Conservation (phyloP, 2,329 filamentous ascomycete genomes). For the Talaromyces albobiverticillius region DNA sequence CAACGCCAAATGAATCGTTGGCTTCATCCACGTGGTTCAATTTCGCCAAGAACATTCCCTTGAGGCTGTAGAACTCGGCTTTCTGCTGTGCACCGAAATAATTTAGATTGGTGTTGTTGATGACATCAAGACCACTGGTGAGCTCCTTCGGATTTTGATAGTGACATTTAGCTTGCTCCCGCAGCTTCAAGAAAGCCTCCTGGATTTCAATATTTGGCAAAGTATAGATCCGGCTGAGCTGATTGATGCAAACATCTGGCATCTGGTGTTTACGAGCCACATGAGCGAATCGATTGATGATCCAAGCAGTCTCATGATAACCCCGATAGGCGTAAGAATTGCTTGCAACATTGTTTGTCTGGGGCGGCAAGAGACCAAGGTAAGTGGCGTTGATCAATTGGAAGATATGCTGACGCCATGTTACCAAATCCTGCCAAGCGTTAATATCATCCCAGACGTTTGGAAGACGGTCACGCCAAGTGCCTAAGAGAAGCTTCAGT, state of each 20-base stretch:
- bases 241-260: slow-evolving; percentile 94
- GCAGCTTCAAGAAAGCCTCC: slow-evolving; percentile 93
- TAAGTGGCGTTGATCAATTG: slow-evolving; percentile 95
- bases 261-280: slow-evolving; percentile 96
- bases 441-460: slow-evolving; percentile 99
- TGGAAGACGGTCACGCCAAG: slow-evolving; percentile 91
- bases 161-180: slow-evolving; percentile 98
- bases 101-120: slow-evolving; percentile 98
- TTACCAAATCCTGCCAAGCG: slow-evolving; percentile 98
- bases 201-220: slow-evolving; percentile 99
- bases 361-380: slow-evolving; percentile 74
- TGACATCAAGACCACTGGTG: slow-evolving; percentile 89
- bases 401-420: slow-evolving; percentile 99
- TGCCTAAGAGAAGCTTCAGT: slow-evolving; percentile 86
- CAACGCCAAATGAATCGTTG: slow-evolving; percentile 90
- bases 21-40: slow-evolving; percentile 86
- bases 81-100: slow-evolving; percentile 97
- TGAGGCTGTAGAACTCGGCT: slow-evolving; percentile 97
- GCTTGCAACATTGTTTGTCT: slow-evolving; percentile 76
- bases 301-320: slow-evolving; percentile 99
- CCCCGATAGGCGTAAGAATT: slow-evolving; percentile 95
- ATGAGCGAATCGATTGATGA: slow-evolving; percentile 98
- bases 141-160: slow-evolving; percentile 95
- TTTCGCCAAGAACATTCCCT: slow-evolving; percentile 98
- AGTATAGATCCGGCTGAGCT: slow-evolving; percentile 96